These are phyloP conservation scores for Fomitopsis schrenkii DNA, from an alignment of 1,284 basidiomycete species.

Conservation along the genomic window DNA sequence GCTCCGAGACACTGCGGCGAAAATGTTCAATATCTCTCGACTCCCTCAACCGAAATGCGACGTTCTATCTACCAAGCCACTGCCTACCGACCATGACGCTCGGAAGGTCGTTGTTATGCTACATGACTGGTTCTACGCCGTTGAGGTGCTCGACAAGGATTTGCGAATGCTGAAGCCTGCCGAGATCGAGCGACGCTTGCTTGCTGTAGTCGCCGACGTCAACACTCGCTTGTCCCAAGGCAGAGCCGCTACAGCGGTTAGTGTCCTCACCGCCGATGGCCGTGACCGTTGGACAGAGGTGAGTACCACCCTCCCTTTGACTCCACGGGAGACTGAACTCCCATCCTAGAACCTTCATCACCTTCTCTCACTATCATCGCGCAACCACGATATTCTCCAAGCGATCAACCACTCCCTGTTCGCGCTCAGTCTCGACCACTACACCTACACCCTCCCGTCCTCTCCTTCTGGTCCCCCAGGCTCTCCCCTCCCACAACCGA, in stretches of 20 bases:
- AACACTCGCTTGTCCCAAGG: conserved; percentile 45
- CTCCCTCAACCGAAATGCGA: conserved; percentile 69
- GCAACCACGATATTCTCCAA: conserved; percentile 58
- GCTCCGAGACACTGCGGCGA: conserved; percentile 54
- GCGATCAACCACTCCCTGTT: conserved; percentile 77
- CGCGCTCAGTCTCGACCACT: conserved; percentile 65
- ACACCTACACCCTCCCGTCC: conserved; percentile 43
- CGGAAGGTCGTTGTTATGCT: conserved; percentile 70
- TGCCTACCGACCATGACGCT: conserved; percentile 40
- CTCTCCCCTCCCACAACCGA: conserved; percentile 24
- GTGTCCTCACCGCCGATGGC: conserved; percentile 76
- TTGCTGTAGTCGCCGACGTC: conserved; percentile 70
- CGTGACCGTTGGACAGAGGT: conserved; percentile 85
- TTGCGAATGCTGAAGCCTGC: conserved; percentile 33
- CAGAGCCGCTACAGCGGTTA: conserved; percentile 59
- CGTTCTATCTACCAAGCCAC: conserved; percentile 47
- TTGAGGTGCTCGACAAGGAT: conserved; percentile 58
- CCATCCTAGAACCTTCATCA: conserved; percentile 63
- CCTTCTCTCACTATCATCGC: conserved; percentile 63
- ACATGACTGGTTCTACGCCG: conserved; percentile 80
- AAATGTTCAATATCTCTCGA: conserved; percentile 76
- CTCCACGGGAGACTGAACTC: conserved; percentile 3
- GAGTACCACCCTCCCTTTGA: conserved; percentile 16
- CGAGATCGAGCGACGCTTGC: conserved; percentile 68
- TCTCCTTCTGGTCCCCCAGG: conserved; percentile 1